These are phyloP conservation scores for Petrea volubilis DNA, from an alignment of 257 asterid species.

Conservation along the genomic window DNA sequence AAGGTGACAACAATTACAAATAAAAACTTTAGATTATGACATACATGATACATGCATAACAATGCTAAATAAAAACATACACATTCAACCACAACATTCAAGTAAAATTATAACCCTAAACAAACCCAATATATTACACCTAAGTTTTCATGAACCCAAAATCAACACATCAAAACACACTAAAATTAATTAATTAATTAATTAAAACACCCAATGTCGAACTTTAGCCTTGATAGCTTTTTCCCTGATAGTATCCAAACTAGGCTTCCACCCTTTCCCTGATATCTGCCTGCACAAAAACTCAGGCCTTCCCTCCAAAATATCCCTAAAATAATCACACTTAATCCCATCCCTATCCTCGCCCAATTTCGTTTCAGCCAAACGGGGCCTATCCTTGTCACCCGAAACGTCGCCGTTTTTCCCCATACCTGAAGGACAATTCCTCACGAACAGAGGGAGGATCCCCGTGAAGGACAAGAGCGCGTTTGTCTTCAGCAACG, in stretches of 20 bases:
- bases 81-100: too few relatives aligned
- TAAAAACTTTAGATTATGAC: too few relatives aligned
- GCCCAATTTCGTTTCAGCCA: constrained; percentile 15
- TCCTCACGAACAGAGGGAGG: constrained; percentile 63
- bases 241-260: constrained; percentile 79
- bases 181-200: background rate
- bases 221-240: constrained; percentile 47
- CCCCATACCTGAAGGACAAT: constrained; percentile 33
- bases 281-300: constrained; percentile 67
- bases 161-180: background rate
- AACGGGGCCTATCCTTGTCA: constrained; percentile 10
- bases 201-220: constrained; percentile 54
- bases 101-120: background rate
- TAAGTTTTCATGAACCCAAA: too few relatives aligned
- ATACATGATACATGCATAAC: too few relatives aligned
- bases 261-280: constrained; percentile 92
- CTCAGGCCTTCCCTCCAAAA: constrained; percentile 72
- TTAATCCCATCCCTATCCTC: constrained; percentile 3
- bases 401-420: constrained; percentile 23
- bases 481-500: constrained; percentile 46
- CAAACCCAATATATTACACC: background rate
- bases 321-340: constrained; percentile 43
- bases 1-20: too few relatives aligned
- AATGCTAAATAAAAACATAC: too few relatives aligned
- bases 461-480: constrained; percentile 43